Evolutionary conservation across 805 yeast species (phyloP).

Genomic region (Maudiozyma barnettii): DNA sequence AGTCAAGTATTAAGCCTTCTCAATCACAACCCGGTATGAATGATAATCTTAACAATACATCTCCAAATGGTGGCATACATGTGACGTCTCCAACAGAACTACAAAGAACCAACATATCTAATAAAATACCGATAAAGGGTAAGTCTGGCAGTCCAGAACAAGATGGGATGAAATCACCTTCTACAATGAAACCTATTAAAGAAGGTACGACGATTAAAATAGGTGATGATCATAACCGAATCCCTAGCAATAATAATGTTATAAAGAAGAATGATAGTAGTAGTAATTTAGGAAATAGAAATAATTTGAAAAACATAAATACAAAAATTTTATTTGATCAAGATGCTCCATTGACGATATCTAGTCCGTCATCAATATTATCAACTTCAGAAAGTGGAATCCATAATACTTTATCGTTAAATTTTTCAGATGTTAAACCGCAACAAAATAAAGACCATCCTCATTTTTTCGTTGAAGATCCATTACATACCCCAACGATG

Average conservation of each 20-base stretch:
- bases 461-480: constrained; percentile 43
- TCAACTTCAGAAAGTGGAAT: constrained; percentile 3
- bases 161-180: not conserved
- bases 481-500: constrained; percentile 14
- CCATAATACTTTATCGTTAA: not conserved
- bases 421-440: not conserved
- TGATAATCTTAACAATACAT: not conserved
- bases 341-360: constrained; percentile 4
- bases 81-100: not conserved
- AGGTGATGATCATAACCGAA: not conserved
- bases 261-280: not conserved
- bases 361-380: constrained; percentile 11
- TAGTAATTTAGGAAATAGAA: constrained; percentile 14
- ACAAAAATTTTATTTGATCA: constrained; percentile 24
- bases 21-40: constrained; percentile 3
- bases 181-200: not conserved
- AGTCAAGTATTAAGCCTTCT: constrained; percentile 13
- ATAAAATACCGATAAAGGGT: not conserved
- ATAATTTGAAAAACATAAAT: constrained; percentile 24
- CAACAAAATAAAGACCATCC: constrained; percentile 44
- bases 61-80: not conserved
- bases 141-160: no score
- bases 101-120: not conserved
- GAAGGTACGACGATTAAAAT: constrained; percentile 1
- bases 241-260: not conserved